These are phyloP conservation scores for Rosa chinensis DNA, from an alignment of 306 rosid species.

Conservation along the genomic window DNA sequence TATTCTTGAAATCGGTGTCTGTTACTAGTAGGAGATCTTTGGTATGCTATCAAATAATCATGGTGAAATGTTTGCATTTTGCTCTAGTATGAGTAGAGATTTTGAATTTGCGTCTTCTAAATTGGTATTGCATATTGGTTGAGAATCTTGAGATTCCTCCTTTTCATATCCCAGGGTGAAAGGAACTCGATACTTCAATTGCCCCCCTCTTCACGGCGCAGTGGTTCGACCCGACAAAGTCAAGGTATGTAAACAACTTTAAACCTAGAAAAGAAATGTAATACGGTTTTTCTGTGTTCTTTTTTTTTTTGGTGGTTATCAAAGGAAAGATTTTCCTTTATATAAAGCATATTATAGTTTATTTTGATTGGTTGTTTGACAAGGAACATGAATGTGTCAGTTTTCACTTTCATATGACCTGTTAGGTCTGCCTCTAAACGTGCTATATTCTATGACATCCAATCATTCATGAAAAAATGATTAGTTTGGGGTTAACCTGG, in stretches of 20 bases:
- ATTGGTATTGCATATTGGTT: constrained; percentile 7
- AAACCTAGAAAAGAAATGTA: background rate
- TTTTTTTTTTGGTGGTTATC: background rate
- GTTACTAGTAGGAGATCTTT: background rate
- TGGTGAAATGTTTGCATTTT: background rate
- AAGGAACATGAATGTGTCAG: background rate
- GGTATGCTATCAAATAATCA: background rate
- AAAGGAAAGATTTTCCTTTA: background rate
- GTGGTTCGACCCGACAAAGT: constrained; percentile 92
- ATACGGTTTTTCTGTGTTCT: background rate
- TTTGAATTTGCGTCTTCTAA: background rate
- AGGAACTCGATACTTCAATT: constrained; percentile 73
- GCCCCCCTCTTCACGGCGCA: constrained; percentile 81
- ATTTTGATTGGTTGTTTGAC: background rate
- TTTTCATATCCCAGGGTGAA: constrained; percentile 59
- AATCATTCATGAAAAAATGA: background rate
- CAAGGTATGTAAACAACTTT: constrained; percentile 50
- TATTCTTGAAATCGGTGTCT: background rate
- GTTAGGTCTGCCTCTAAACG: background rate
- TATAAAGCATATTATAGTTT: background rate
- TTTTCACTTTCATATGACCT: background rate
- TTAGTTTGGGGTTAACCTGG: background rate
- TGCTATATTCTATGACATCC: background rate
- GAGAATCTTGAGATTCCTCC: constrained; percentile 13
- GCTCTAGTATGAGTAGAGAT: background rate